Evolutionary conservation across 2,329 filamentous ascomycete genomes (phyloP).

Genomic region (Neurospora sp.): DNA sequence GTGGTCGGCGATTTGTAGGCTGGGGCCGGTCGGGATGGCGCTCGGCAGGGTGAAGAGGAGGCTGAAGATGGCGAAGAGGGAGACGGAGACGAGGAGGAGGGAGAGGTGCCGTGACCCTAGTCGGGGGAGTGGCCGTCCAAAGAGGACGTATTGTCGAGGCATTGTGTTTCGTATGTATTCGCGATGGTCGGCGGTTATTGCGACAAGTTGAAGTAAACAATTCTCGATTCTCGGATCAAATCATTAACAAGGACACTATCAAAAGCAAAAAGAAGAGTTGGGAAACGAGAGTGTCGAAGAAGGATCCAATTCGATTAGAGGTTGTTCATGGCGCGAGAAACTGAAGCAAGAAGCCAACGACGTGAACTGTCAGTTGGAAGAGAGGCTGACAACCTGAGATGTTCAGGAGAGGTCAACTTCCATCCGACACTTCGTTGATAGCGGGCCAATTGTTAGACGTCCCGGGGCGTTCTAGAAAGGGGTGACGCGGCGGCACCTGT

Average conservation of each 20-base stretch:
- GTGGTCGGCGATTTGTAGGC: conserved; percentile 37
- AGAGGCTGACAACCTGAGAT: not conserved
- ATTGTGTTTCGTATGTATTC: conserved; percentile 22
- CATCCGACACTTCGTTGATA: not conserved
- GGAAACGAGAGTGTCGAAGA: not conserved
- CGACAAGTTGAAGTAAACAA: not conserved
- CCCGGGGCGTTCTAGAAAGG: not conserved
- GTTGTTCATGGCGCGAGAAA: not conserved
- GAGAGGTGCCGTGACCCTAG: conserved; percentile 44
- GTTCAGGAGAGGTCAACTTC: not conserved
- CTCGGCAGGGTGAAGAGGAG: conserved; percentile 43
- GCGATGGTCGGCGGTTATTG: not conserved
- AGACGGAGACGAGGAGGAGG: conserved; percentile 39
- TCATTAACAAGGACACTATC: not conserved
- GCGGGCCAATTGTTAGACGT: not conserved
- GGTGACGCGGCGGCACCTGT: not conserved
- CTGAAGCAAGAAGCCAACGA: not conserved
- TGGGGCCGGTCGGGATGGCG: conserved; percentile 36
- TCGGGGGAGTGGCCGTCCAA: conserved; percentile 40
- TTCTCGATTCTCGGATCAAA: not conserved
- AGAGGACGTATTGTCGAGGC: conserved; percentile 36
- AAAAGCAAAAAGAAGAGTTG: not conserved
- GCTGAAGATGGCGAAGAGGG: conserved; percentile 43
- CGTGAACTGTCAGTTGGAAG: not conserved
- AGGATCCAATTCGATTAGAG: not conserved